phyloP scores from a whole-genome alignment of 176 grass and related monocot genomes.

The Elaeis guineensis region DNA sequence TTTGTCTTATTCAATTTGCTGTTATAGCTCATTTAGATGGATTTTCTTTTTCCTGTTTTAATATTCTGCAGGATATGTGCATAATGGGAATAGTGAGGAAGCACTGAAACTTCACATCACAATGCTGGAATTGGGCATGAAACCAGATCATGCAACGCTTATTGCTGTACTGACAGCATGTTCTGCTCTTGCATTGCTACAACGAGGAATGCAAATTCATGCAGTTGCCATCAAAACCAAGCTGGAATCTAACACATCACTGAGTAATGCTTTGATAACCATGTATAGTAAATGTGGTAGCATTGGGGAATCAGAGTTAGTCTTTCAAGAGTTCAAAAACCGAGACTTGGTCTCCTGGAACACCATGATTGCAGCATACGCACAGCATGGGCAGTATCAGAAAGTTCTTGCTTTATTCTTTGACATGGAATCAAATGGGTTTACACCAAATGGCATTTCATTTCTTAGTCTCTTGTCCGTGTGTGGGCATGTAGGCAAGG shows the following conservation, averaged over 20 bases:
- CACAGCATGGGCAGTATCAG: conserved; percentile 63
- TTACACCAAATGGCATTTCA: conserved; percentile 55
- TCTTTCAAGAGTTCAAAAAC: conserved; percentile 43
- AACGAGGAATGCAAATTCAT: conserved; percentile 63
- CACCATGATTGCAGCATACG: conserved; percentile 66
- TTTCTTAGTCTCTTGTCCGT: conserved; percentile 71
- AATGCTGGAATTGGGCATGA: conserved; percentile 46
- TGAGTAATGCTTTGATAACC: conserved; percentile 79
- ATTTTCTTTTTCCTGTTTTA: neutral
- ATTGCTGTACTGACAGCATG: conserved; percentile 63
- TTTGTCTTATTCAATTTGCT: neutral
- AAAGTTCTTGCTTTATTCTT: conserved; percentile 62
- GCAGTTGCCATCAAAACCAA: conserved; percentile 63
- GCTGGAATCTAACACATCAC: conserved; percentile 40
- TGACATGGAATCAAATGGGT: conserved; percentile 45
- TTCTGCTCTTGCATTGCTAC: conserved; percentile 62
- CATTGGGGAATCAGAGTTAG: conserved; percentile 48
- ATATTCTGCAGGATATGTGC: conserved; percentile 61
- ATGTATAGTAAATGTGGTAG: conserved; percentile 89
- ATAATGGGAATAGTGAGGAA: conserved; percentile 66
- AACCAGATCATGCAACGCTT: conserved; percentile 73
- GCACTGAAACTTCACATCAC: conserved; percentile 51
- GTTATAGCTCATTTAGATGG: neutral
- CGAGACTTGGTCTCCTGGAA: conserved; percentile 69
- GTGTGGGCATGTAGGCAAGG: conserved; percentile 60